Percentiles rank a stretch among this genome's conserved stretches.
Conservation (phyloP, 2,329 filamentous ascomycete species). For the Fusarium dlaminii region DNA sequence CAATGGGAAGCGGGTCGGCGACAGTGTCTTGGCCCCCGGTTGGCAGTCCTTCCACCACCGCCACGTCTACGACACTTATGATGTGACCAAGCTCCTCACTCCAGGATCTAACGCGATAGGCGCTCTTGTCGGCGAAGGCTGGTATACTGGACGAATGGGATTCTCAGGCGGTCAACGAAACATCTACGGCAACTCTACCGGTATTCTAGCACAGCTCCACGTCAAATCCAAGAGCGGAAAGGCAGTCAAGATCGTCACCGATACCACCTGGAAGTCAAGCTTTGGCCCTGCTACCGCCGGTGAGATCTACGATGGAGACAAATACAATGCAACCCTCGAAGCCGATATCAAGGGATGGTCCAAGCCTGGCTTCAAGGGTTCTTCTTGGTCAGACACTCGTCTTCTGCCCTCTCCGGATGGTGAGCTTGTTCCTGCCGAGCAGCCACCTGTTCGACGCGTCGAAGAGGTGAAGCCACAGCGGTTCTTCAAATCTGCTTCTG, state of each 20-base stretch:
- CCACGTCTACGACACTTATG: constrained; percentile 63
- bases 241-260: constrained; percentile 43
- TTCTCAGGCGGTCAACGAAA: constrained; percentile 31
- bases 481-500: constrained; percentile 51
- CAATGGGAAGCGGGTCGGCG: constrained; percentile 49
- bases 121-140: constrained; percentile 58
- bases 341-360: constrained; percentile 40
- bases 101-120: constrained; percentile 51
- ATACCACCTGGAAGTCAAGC: constrained; percentile 50
- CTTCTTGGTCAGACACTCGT: constrained; percentile 48
- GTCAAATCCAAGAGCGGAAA: constrained; percentile 48
- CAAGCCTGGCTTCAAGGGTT: constrained; percentile 49
- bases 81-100: constrained; percentile 56
- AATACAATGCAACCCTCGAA: constrained; percentile 56
- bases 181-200: constrained; percentile 51
- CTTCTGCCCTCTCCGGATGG: neutral
- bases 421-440: constrained; percentile 47
- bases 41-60: constrained; percentile 62
- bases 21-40: constrained; percentile 58
- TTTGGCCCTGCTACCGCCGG: constrained; percentile 45
- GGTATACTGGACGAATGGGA: constrained; percentile 54
- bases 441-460: constrained; percentile 52
- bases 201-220: constrained; percentile 49
- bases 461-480: constrained; percentile 44
- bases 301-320: constrained; percentile 63